Base-by-base conservation (phyloP, 768 basidiomycete genomes). In the Tulasnella sp. region DNA sequence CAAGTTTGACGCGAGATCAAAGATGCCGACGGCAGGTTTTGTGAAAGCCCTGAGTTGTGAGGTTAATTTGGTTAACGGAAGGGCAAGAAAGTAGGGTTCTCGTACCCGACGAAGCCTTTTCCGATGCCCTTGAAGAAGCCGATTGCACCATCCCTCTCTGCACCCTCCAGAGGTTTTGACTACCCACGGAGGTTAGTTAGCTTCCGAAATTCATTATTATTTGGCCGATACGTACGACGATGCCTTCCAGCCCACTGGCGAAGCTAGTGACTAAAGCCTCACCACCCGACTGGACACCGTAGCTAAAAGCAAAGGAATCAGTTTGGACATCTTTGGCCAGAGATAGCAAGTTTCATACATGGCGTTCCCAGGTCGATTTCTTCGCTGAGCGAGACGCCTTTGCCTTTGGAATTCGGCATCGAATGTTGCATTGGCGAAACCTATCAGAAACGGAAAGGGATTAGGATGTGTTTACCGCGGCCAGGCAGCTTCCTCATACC, bases 91-190 rank as follows among this genome's bases (percentile, higher is more conserved):
- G 40, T 18, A 7, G 21, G 24, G 18, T 39, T 12, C 82, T 10
- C 85, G 68, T 85, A 97, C 95, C 98, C 98, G 77, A 98, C 95
- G 73, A 99, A 87, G 27, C 98, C 96, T 85, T 96, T 97, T 36
- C 98, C 98, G 40, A 99, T 91, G 16, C 98, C 98, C 85, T 98
- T 99, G 89, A 98, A 96, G 86, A 99, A 99, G 3, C 98, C 98
- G 38, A 94, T 86, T 0, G 97, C 97, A 18, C 98, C 98, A 84
- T 93, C 97, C 12, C 91, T 88, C 83, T 99, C 97, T 0, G 98
- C 98, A 6, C 98, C 98, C 85, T 99, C 97, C 71, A 99, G 91
- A 3, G 98, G 98, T 83, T 98, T 98, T 85, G 96, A 92, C 97
- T 97, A 27, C 40, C 46, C 34, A 42, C 3, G 74, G 38, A 72